A percentile compares a stretch with the other conserved stretches of the same genome.
Evolutionary conservation across 768 basidiomycete species (phyloP).

Genomic region (Phylloporus arenicola): DNA sequence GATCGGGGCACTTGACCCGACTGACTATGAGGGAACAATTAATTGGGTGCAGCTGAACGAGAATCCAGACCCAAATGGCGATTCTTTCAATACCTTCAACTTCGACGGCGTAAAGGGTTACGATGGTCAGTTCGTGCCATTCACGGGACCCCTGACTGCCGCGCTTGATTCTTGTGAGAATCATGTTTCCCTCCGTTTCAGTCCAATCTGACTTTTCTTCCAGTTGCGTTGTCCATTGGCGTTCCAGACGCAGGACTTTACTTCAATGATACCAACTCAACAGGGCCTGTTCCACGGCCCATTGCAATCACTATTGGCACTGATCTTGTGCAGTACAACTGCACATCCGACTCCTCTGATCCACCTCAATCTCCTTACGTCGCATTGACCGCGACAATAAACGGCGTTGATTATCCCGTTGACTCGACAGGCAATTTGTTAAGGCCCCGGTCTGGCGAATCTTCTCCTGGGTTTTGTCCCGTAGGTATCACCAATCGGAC

Average conservation of each 20-base stretch:
- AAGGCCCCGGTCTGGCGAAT: slow-evolving; percentile 2
- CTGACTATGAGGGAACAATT: slow-evolving; percentile 28
- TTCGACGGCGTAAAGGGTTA: slow-evolving; percentile 30
- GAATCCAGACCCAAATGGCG: slow-evolving; percentile 12
- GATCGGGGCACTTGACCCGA: slow-evolving; percentile 29
- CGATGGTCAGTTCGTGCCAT: slow-evolving; percentile 23
- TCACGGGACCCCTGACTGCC: slow-evolving; percentile 10
- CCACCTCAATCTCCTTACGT: slow-evolving; percentile 16
- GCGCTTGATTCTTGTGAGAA: slow-evolving; percentile 24
- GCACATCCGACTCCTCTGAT: slow-evolving; percentile 2
- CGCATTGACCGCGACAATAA: slow-evolving; percentile 25
- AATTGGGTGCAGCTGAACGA: slow-evolving; percentile 25
- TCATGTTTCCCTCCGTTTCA: background rate
- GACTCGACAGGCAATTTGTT: slow-evolving; percentile 22
- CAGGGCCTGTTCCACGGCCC: slow-evolving; percentile 20
- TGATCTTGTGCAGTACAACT: slow-evolving; percentile 13
- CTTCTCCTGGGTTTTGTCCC: slow-evolving; percentile 9
- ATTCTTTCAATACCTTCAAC: slow-evolving; percentile 17
- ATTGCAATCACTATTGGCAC: background rate
- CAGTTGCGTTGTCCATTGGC: slow-evolving; percentile 14
- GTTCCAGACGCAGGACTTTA: slow-evolving; percentile 18
- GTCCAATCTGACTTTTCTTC: background rate
- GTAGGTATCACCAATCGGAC: slow-evolving; percentile 17
- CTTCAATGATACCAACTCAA: slow-evolving; percentile 12
- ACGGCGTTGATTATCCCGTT: slow-evolving; percentile 29